phyloP scores from a whole-genome alignment of 2,329 filamentous ascomycete species.

The Rugonectria rugulosa region DNA sequence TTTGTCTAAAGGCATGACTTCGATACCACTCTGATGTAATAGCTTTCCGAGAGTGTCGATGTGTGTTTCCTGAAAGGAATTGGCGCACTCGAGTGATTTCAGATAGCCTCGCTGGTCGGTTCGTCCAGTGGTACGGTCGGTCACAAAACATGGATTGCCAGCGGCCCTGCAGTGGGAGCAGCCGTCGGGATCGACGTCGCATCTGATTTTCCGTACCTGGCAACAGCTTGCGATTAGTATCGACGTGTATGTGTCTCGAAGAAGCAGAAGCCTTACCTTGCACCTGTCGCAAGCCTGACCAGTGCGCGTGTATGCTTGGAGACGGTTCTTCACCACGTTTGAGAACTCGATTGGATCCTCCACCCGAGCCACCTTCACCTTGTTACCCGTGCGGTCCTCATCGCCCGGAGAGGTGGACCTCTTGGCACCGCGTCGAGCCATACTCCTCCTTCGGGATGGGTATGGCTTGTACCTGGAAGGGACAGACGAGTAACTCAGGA shows the following conservation, averaged over 20 bases:
- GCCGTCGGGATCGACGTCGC: slow-evolving; percentile 80
- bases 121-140: slow-evolving; percentile 84
- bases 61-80: slow-evolving; percentile 70
- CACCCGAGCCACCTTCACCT: slow-evolving; percentile 58
- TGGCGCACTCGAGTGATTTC: slow-evolving; percentile 77
- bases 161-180: slow-evolving; percentile 84
- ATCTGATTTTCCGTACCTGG: slow-evolving; percentile 85
- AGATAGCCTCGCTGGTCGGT: slow-evolving; percentile 81
- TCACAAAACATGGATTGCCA: slow-evolving; percentile 81
- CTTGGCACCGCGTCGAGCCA: slow-evolving; percentile 34
- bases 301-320: slow-evolving; percentile 67
- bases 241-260: neutral
- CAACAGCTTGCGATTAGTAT: slow-evolving; percentile 13
- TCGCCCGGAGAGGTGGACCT: slow-evolving; percentile 41
- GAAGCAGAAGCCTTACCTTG: slow-evolving; percentile 64
- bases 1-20: slow-evolving; percentile 69
- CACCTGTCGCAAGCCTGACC: slow-evolving; percentile 90
- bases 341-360: slow-evolving; percentile 62
- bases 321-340: slow-evolving; percentile 61
- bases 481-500: no score
- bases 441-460: slow-evolving; percentile 33
- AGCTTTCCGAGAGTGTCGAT: slow-evolving; percentile 74
- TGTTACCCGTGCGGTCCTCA: slow-evolving; percentile 41
- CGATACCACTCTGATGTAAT: slow-evolving; percentile 65
- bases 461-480: no score